Base-by-base conservation (phyloP, 1,139 yeast species). In the Hansenula sp. region DNA sequence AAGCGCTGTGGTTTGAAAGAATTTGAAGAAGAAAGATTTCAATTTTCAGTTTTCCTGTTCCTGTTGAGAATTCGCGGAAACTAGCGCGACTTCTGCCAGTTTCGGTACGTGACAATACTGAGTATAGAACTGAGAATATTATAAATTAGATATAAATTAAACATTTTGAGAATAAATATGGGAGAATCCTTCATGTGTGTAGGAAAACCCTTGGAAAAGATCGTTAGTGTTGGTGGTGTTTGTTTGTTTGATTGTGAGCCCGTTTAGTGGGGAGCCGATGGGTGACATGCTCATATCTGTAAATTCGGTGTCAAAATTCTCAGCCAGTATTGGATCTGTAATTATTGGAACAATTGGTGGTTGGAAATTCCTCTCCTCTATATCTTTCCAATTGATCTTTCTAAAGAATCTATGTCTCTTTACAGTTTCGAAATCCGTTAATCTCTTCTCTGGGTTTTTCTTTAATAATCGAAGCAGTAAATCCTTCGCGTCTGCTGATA, bases 291-390 rank as follows among this genome's bases (percentile, higher is more conserved):
- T 61, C 87, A 90, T 80, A n/a, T 77, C 81, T 0, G 98, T 91
- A 65, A 91, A 93, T 54, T 89, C 96, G 18, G 75, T 66, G 56
- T 93, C 95, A 61, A 93, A 93, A 61, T 93, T 93, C 62, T 93
- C 98, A 0, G 99, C 99, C 51, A 88, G 67, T 30, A 76, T 80
- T 13, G 95, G 91, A 57, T 90, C 87, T 0, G 96, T 87, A 41
- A 91, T 84, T 12, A 85, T 67, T 0, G 98, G 98, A 29, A 81
- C 71, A 40, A 93, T 89, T 0, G 99, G 98, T 1, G 98, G 96
- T 41, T 66, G 62, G 36, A 76, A 60, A 3, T 62, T 63, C 16
- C 52, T 56, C 41, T 71, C 70, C 42, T 69, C 73, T 44, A 91
- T 69, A 38, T 72, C 71, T n/a, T 69, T 62, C 96, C 98, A 93